Conservation (phyloP, 2,329 filamentous ascomycete genomes). For the Botrytis galanthina region DNA sequence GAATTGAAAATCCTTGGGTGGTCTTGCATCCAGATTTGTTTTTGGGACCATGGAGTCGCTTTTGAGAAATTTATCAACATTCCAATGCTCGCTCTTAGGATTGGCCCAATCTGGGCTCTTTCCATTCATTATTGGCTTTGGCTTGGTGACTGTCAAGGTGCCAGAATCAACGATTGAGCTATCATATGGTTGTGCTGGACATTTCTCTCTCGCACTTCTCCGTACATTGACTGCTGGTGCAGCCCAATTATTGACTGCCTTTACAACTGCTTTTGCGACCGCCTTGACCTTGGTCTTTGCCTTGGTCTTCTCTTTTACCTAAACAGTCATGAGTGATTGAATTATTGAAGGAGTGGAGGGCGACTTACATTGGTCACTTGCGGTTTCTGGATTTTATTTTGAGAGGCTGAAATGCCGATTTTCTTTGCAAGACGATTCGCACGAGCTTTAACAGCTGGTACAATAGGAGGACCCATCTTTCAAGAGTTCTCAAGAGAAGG, state of each 20-base stretch:
- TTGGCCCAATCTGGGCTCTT: conserved; percentile 25
- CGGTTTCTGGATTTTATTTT: not conserved
- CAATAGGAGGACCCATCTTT: not conserved
- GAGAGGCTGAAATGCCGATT: not conserved
- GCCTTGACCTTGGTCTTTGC: not conserved
- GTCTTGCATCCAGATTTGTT: conserved; percentile 13
- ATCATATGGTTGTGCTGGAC: not conserved
- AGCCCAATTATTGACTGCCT: not conserved
- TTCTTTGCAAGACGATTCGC: not conserved
- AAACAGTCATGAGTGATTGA: not conserved
- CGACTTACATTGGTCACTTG: not conserved
- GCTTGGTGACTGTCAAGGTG: not conserved
- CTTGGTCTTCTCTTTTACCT: not conserved
- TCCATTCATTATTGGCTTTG: not conserved
- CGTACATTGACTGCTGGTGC: not conserved
- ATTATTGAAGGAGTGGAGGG: not conserved
- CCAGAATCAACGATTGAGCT: not conserved
- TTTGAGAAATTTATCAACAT: conserved; percentile 27
- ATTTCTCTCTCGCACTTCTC: conserved; percentile 10
- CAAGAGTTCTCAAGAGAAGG: not conserved
- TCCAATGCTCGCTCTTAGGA: conserved; percentile 28
- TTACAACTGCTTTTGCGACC: not conserved
- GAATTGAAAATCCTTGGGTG: conserved; percentile 4
- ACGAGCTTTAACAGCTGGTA: not conserved
- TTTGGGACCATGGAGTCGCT: conserved; percentile 5